Evolutionary conservation across 2,329 filamentous ascomycete species (phyloP).

Genomic region (Talaromyces amestolkiae): DNA sequence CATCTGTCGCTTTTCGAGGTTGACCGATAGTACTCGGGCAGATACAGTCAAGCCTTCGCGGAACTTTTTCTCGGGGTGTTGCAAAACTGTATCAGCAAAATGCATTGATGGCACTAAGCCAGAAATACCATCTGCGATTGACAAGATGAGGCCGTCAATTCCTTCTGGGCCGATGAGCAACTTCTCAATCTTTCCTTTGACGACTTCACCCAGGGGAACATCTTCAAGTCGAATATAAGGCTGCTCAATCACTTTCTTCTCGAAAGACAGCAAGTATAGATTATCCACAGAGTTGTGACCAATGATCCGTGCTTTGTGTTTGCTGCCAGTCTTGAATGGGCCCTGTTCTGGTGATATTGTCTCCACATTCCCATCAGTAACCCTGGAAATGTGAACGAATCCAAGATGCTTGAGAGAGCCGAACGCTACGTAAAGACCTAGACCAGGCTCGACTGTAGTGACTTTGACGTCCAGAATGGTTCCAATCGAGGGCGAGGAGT

Average conservation of each 20-base stretch:
- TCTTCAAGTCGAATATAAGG: slow-evolving; percentile 90
- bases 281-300: slow-evolving; percentile 87
- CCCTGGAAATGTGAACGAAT: slow-evolving; percentile 90
- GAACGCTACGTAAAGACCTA: slow-evolving; percentile 78
- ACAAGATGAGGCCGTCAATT: slow-evolving; percentile 75
- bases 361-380: slow-evolving; percentile 88
- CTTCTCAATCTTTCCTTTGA: slow-evolving; percentile 82
- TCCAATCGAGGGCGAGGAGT: slow-evolving; percentile 54
- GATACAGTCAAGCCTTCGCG: slow-evolving; percentile 81
- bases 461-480: slow-evolving; percentile 75
- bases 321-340: slow-evolving; percentile 72
- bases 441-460: slow-evolving; percentile 71
- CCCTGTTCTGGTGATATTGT: slow-evolving; percentile 73
- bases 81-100: slow-evolving; percentile 79
- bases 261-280: slow-evolving; percentile 78
- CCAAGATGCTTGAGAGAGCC: slow-evolving; percentile 66
- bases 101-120: slow-evolving; percentile 89
- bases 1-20: slow-evolving; percentile 72
- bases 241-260: slow-evolving; percentile 78
- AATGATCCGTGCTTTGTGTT: slow-evolving; percentile 76
- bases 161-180: slow-evolving; percentile 76
- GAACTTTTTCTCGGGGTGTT: slow-evolving; percentile 96
- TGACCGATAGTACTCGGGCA: slow-evolving; percentile 77
- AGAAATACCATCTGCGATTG: slow-evolving; percentile 79
- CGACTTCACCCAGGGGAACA: slow-evolving; percentile 73